A percentile compares a stretch with the other conserved stretches of the same genome.
Conservation (phyloP, 768 basidiomycete genomes). For the Collybiopsis luxurians region DNA sequence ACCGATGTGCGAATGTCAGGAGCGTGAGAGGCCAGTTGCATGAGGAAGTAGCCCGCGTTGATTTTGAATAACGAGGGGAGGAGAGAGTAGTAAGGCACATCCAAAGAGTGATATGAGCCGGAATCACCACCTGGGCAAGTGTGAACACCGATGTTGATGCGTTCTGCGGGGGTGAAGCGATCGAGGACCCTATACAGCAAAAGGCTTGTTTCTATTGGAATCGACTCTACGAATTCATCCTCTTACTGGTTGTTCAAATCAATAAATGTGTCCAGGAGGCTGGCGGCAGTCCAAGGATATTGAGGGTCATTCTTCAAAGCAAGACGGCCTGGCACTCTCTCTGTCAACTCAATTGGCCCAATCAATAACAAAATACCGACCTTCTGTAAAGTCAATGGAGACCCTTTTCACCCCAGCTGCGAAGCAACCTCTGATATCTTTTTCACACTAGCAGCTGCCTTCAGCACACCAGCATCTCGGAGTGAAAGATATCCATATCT, state of each 20-base stretch:
- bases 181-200: not conserved
- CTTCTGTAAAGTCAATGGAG: conserved; percentile 8
- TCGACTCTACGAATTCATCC: not conserved
- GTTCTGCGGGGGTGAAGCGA: conserved; percentile 4
- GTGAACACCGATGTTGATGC: conserved; percentile 5
- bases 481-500: too few relatives aligned
- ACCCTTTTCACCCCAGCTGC: conserved; percentile 5
- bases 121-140: conserved; percentile 6
- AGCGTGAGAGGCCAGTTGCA: conserved; percentile 3
- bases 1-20: not conserved
- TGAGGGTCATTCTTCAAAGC: conserved; percentile 4
- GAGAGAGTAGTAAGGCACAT: conserved; percentile 3
- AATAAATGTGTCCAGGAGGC: conserved; percentile 3
- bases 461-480: too few relatives aligned
- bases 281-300: conserved; percentile 5
- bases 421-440: conserved; percentile 6
- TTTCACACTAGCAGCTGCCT: not conserved
- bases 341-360: not conserved
- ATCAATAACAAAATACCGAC: not conserved
- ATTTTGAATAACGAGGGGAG: conserved; percentile 3
- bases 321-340: not conserved
- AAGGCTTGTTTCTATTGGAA: not conserved
- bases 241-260: conserved; percentile 3
- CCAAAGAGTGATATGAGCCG: not conserved
- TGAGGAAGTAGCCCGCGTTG: conserved; percentile 9